Conservation (phyloP, 2,329 filamentous ascomycete genomes). For the Aspergillus intermedius region DNA sequence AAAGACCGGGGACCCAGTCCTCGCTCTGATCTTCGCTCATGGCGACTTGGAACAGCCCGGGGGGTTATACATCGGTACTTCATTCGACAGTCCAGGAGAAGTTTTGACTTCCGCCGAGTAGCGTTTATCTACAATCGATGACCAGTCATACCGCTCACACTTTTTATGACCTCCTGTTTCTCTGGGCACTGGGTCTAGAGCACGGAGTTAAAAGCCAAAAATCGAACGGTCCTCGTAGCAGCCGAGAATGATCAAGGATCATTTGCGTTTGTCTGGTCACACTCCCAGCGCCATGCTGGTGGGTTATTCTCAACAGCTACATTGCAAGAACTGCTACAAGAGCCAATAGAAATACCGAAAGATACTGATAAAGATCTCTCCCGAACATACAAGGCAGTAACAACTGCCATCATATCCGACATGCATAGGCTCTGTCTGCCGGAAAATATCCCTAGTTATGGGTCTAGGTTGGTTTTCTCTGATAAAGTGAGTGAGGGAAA, state of each 20-base stretch:
- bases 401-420: slow-evolving; percentile 1
- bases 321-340: slow-evolving; percentile 3
- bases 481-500: slow-evolving; percentile 1
- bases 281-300: slow-evolving; percentile 6
- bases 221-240: slow-evolving; percentile 3
- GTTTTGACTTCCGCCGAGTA: not conserved
- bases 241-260: slow-evolving; percentile 4
- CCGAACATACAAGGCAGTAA: slow-evolving; percentile 2
- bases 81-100: not conserved
- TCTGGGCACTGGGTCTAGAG: slow-evolving; percentile 10
- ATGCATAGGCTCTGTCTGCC: slow-evolving; percentile 8
- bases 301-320: slow-evolving; percentile 7
- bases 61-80: not conserved
- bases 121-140: slow-evolving; percentile 1
- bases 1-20: not conserved
- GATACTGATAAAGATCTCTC: slow-evolving; percentile 4
- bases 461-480: slow-evolving; percentile 4
- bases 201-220: slow-evolving; percentile 2
- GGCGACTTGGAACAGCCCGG: not conserved
- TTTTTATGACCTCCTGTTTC: slow-evolving; percentile 9
- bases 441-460: slow-evolving; percentile 3
- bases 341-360: slow-evolving; percentile 1
- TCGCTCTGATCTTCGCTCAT: not conserved
- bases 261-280: slow-evolving; percentile 7
- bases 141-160: slow-evolving; percentile 2